A percentile compares a stretch with the other conserved stretches of the same genome.
Evolutionary conservation across 2,329 filamentous ascomycete genomes (phyloP).

Genomic region (Colletotrichum graminicola): DNA sequence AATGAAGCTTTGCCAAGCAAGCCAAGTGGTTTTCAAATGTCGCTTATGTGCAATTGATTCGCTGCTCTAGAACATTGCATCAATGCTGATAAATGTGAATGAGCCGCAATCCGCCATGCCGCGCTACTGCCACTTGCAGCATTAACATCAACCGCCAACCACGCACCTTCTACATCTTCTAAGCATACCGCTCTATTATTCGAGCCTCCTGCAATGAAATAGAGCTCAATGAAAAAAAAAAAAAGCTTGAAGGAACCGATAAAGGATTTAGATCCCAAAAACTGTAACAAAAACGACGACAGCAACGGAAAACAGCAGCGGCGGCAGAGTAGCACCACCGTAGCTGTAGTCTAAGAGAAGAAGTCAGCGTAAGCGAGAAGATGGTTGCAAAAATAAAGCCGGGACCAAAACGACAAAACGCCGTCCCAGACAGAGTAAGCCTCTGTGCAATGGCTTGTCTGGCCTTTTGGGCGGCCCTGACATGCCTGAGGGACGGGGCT

Average conservation of each 20-base stretch:
- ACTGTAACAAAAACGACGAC: background rate
- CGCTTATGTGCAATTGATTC: background rate
- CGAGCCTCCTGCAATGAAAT: background rate
- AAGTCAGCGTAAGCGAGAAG: conserved; percentile 3
- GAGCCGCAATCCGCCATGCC: background rate
- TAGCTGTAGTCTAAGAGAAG: background rate
- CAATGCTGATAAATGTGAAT: background rate
- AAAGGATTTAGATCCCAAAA: conserved; percentile 12
- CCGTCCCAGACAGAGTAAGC: background rate
- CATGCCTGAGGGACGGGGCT: conserved; percentile 22
- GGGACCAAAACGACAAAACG: background rate
- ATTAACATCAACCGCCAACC: background rate
- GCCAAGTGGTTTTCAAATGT: background rate
- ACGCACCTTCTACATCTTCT: background rate
- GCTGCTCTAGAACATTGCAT: background rate
- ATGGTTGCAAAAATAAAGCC: conserved; percentile 1
- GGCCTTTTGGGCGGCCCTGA: conserved; percentile 4
- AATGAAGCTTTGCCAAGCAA: background rate
- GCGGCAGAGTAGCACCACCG: background rate
- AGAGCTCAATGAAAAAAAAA: conserved; percentile 19
- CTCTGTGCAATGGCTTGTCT: conserved; percentile 9
- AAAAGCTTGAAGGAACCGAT: background rate
- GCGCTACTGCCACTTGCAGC: background rate
- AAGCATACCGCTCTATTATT: background rate
- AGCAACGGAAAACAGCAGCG: background rate